These are phyloP conservation scores for Corrigiola litoralis DNA, from an alignment of 179 eudicot genomes.

Conservation along the genomic window DNA sequence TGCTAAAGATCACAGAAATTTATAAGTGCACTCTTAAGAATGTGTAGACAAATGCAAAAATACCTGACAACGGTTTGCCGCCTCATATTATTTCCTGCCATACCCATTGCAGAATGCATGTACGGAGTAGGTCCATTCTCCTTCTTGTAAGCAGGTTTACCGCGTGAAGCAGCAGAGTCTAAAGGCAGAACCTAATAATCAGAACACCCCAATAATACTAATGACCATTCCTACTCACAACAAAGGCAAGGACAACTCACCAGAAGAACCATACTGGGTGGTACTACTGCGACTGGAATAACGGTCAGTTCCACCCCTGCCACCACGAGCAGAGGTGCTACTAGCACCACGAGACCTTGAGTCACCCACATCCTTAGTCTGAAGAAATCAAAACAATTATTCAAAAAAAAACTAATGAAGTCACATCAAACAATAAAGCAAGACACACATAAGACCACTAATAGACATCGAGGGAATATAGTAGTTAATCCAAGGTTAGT, in stretches of 20 bases:
- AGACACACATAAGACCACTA: not conserved
- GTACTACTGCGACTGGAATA: conserved; percentile 52
- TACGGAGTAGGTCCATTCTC: conserved; percentile 55
- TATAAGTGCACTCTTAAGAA: conserved; percentile 2
- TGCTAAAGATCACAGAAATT: too few relatives aligned
- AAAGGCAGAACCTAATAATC: conserved; percentile 3
- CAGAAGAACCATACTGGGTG: conserved; percentile 49
- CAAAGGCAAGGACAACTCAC: conserved; percentile 28
- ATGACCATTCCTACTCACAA: not conserved
- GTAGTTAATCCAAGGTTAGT: not conserved
- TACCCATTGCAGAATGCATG: conserved; percentile 34
- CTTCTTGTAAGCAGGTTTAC: conserved; percentile 63
- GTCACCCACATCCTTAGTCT: conserved; percentile 76
- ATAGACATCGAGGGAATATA: not conserved
- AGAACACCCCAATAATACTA: not conserved
- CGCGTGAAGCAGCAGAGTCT: conserved; percentile 58
- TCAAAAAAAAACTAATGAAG: conserved; percentile 3
- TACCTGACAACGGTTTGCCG: conserved; percentile 51
- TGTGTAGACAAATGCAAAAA: not conserved
- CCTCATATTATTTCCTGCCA: conserved; percentile 37
- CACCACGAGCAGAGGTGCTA: conserved; percentile 54
- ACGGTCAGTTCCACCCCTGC: conserved; percentile 59
- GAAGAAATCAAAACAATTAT: conserved; percentile 22
- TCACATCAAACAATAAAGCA: not conserved
- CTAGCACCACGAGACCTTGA: conserved; percentile 60